Conservation (phyloP, 345 rosid genomes). For the Arabidopsis suecica region DNA sequence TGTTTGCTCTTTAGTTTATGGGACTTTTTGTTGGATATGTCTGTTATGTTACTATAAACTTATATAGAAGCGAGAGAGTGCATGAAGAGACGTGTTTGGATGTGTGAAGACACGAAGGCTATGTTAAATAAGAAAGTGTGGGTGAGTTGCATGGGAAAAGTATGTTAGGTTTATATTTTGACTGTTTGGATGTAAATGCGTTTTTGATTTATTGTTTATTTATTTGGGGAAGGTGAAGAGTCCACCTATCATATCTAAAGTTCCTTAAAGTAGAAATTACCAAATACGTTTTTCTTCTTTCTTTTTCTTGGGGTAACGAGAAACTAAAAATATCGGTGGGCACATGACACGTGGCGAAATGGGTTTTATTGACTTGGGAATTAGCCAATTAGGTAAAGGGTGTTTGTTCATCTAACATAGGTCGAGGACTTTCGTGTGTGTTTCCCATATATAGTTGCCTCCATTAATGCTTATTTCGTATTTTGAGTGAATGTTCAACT, state of each 20-base stretch:
- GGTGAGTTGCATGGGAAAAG: slow-evolving; percentile 46
- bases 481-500: too few species aligned
- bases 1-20: neutral
- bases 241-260: slow-evolving; percentile 30
- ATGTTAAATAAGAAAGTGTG: slow-evolving; percentile 2
- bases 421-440: slow-evolving; percentile 33
- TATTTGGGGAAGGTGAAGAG: slow-evolving; percentile 39
- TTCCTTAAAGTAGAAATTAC: slow-evolving; percentile 39
- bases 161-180: slow-evolving; percentile 46
- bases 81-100: slow-evolving; percentile 40
- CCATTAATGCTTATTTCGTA: slow-evolving; percentile 10
- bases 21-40: slow-evolving; percentile 11
- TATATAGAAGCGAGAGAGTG: slow-evolving; percentile 36
- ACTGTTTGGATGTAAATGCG: slow-evolving; percentile 47
- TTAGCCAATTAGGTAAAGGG: slow-evolving; percentile 31
- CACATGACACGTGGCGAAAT: slow-evolving; percentile 24
- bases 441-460: slow-evolving; percentile 27
- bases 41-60: neutral
- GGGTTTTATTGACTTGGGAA: slow-evolving; percentile 30
- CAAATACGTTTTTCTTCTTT: neutral
- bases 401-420: slow-evolving; percentile 43
- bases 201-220: slow-evolving; percentile 34
- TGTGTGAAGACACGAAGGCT: slow-evolving; percentile 43
- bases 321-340: slow-evolving; percentile 1
- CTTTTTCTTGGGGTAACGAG: neutral